Base-by-base conservation (phyloP, 2,329 filamentous ascomycete genomes). In the Colletotrichum brevisporum region DNA sequence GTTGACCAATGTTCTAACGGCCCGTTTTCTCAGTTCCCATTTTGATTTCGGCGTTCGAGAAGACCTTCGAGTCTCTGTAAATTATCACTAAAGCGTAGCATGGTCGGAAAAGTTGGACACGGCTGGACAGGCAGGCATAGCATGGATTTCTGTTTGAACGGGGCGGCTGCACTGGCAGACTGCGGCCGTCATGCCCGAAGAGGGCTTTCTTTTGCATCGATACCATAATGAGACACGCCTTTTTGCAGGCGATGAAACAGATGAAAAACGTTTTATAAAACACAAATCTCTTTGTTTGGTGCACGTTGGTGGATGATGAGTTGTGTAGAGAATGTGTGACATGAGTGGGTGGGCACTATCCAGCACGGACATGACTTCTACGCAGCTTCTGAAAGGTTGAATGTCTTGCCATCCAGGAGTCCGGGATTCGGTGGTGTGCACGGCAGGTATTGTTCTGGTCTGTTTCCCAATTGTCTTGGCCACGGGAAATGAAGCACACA, bases 21-120 rank as follows among this genome's bases (percentile, higher is more conserved):
- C 21, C 21, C 21, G 21, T 24, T 1, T 3, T 13, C 16, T 1
- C 9, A 69, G 67, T 69, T 18, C 67, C 67, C 82, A 90, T 97
- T 68, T 83, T 98, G 75, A 81, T 97, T 55, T 94, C 93, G 74
- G 88, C 87, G 36, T 78, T 97, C 73, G 94, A 97, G 85, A 94
- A 92, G 85, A 84, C 94, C 72, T 87, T 90, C 73, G 88, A 82
- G 71, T 80, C 81, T 56, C 77, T 73, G 67, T 70, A 59, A 67
- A 66, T 8, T 47, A 58, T 41, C 26, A 61, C 24, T 12, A 43
- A 54, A 51, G 16, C 62, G 47, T 43, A 26, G 55, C 26, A 61
- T 52, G 55, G 16, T 52, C 16, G 52, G 16, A 24, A 48, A 59
- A 67, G n/a, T 36, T 36, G 31, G 31, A 10, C 18, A 13, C 9